These are phyloP conservation scores for Phytopythium sindhum DNA, from an alignment of 352 stramenopile species.

Conservation along the genomic window DNA sequence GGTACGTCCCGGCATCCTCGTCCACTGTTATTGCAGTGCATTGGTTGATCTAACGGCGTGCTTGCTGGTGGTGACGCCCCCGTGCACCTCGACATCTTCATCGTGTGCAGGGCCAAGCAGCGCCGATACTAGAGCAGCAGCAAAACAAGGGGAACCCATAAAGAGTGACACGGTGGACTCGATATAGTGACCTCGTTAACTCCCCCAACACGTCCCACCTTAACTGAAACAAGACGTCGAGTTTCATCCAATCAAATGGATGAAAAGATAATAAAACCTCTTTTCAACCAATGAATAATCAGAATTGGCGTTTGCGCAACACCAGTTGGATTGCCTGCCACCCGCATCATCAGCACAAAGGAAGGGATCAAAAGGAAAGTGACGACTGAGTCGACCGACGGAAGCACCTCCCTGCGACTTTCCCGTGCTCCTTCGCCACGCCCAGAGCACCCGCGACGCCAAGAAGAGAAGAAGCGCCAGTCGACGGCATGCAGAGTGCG, in stretches of 20 bases:
- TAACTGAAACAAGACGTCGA: background rate
- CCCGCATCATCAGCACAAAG: background rate
- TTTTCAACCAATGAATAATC: constrained; percentile 16
- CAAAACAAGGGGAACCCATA: background rate
- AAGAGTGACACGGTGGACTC: constrained; percentile 4
- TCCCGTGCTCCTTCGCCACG: background rate
- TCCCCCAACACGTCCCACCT: constrained; percentile 2
- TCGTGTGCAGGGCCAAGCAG: constrained; percentile 59
- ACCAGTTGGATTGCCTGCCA: background rate
- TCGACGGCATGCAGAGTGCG: constrained; percentile 47
- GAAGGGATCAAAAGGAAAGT: background rate
- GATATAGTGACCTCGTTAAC: background rate
- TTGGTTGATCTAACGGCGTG: background rate
- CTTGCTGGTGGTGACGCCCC: constrained; percentile 6
- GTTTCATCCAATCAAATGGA: constrained; percentile 17
- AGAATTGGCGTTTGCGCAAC: constrained; percentile 11
- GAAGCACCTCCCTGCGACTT: background rate
- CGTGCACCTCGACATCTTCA: background rate
- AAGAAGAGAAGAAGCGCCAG: background rate
- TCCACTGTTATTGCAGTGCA: background rate
- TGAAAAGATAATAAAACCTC: background rate
- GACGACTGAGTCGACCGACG: background rate
- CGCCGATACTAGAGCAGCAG: constrained; percentile 51
- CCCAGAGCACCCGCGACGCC: background rate
- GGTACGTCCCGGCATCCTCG: constrained; percentile 25